A percentile compares a stretch with the other conserved stretches of the same genome.
These are phyloP conservation scores for Hyaloscypha hepaticicola DNA, from an alignment of 495 filamentous ascomycete genomes.

Conservation along the genomic window DNA sequence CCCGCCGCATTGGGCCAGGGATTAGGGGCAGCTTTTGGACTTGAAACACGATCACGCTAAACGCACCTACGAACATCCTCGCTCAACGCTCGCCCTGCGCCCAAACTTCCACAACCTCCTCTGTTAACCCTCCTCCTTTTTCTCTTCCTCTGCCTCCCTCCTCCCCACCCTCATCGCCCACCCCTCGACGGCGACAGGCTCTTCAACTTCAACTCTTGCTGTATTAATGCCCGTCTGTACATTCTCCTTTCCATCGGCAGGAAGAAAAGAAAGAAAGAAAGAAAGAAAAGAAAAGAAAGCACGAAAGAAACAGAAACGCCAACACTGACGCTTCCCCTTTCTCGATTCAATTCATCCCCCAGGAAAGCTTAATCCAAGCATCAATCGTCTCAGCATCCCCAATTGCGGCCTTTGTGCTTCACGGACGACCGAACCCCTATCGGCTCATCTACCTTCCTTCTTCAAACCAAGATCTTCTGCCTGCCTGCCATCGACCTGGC, in stretches of 20 bases:
- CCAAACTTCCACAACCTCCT: conserved; percentile 12
- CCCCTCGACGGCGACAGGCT: not conserved
- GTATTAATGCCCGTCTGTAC: conserved; percentile 60
- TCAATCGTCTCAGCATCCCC: conserved; percentile 21
- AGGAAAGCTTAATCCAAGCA: conserved; percentile 29
- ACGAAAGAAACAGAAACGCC: not conserved
- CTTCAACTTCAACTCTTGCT: conserved; percentile 39
- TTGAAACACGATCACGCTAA: not conserved
- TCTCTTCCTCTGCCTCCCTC: conserved; percentile 27
- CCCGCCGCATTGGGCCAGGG: no score
- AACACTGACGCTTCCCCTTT: conserved; percentile 12
- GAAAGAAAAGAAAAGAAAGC: not conserved
- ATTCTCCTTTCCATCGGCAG: conserved; percentile 34
- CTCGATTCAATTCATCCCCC: conserved; percentile 2
- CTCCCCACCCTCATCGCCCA: conserved; percentile 1
- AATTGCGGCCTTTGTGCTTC: conserved; percentile 22
- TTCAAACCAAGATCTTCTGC: conserved; percentile 7
- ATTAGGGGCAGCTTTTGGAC: not conserved
- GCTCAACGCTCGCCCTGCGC: not conserved
- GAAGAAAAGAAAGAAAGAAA: conserved; percentile 26
- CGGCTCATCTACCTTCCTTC: conserved; percentile 27
- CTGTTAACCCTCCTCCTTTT: conserved; percentile 12
- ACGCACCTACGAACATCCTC: not conserved
- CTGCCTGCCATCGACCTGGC: conserved; percentile 18
- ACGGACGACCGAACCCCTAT: conserved; percentile 32